phyloP scores from a whole-genome alignment of 2,329 filamentous ascomycete species.

The Pyrenochaeta sp. region DNA sequence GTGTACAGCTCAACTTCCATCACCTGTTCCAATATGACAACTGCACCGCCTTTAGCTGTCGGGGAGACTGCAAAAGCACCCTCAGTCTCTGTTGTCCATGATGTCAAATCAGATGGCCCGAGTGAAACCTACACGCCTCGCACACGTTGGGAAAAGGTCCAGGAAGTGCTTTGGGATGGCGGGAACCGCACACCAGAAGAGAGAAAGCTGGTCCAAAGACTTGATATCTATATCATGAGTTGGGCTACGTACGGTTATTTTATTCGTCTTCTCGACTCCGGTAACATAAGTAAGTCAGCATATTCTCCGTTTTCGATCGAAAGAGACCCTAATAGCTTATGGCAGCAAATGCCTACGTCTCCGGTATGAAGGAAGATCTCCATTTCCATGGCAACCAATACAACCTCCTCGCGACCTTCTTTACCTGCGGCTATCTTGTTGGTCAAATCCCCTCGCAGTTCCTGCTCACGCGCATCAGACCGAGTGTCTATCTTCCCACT shows the following conservation, averaged over 20 bases:
- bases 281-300: conserved; percentile 18
- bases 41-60: not conserved
- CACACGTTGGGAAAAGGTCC: conserved; percentile 12
- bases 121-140: not conserved
- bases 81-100: not conserved
- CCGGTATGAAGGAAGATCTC: conserved; percentile 33
- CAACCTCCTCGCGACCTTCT: conserved; percentile 21
- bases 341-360: conserved; percentile 15
- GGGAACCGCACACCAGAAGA: conserved; percentile 22
- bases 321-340: not conserved
- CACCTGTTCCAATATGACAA: not conserved
- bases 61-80: not conserved
- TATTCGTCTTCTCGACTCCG: conserved; percentile 28
- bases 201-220: conserved; percentile 23
- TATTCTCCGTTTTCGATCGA: not conserved
- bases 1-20: not conserved
- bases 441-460: conserved; percentile 25
- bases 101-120: not conserved
- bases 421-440: conserved; percentile 21
- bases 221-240: conserved; percentile 25
- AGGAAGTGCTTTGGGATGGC: conserved; percentile 10
- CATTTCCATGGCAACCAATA: conserved; percentile 24
- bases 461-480: conserved; percentile 19
- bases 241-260: conserved; percentile 25
- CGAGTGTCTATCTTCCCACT: conserved; percentile 22